Percentiles rank a stretch among this genome's conserved stretches.
Conservation (phyloP, 805 yeast genomes). For the Lipomyces starkeyi region DNA sequence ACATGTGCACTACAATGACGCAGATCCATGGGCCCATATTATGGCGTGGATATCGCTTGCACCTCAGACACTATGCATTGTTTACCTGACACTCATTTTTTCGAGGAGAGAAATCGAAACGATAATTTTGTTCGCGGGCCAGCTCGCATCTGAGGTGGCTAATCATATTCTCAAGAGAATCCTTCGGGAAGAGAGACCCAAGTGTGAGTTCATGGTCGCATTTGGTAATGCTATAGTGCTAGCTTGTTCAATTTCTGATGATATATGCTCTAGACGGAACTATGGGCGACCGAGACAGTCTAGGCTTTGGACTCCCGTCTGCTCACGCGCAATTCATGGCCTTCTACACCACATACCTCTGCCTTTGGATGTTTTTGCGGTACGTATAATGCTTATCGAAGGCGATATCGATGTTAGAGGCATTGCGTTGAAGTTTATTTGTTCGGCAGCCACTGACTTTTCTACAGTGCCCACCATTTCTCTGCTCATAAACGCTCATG, state of each 20-base stretch:
- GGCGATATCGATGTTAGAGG: neutral
- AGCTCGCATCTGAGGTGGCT: constrained; percentile 72
- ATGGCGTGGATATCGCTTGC: constrained; percentile 77
- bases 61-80: constrained; percentile 79
- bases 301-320: constrained; percentile 94
- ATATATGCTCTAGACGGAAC: constrained; percentile 16
- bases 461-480: constrained; percentile 42
- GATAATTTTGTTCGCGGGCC: constrained; percentile 82
- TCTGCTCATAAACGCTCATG: constrained; percentile 40
- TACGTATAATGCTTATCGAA: neutral
- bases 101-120: constrained; percentile 85
- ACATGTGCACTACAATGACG: constrained; percentile 76
- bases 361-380: constrained; percentile 44
- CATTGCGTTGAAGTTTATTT: no score
- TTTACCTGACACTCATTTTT: constrained; percentile 83
- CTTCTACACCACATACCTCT: constrained; percentile 57
- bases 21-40: constrained; percentile 61
- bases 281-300: constrained; percentile 30
- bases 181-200: constrained; percentile 77
- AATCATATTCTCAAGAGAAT: constrained; percentile 71
- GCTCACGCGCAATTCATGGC: constrained; percentile 98
- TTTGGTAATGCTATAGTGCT: constrained; percentile 30
- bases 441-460: neutral
- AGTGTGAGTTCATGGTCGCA: constrained; percentile 20
- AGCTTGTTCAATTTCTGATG: neutral